phyloP scores from a whole-genome alignment of 148 eudicot genomes.

The Diospyros kaki region DNA sequence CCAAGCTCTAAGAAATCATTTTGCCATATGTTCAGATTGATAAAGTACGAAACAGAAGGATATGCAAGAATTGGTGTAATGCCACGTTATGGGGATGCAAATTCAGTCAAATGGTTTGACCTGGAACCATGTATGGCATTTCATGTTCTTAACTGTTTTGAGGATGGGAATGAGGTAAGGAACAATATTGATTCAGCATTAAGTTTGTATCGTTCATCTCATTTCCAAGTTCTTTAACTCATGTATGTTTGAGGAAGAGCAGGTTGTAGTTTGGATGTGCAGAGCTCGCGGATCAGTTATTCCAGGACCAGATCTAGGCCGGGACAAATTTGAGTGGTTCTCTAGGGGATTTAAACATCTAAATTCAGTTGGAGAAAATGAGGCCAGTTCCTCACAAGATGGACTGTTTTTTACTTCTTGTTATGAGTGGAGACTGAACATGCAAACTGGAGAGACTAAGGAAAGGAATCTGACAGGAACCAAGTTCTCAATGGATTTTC shows the following conservation, averaged over 20 bases:
- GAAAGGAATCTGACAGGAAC: constrained; percentile 23
- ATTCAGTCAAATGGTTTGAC: constrained; percentile 35
- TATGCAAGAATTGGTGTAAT: constrained; percentile 41
- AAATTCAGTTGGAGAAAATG: background rate
- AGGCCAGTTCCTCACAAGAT: background rate
- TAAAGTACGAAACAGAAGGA: constrained; percentile 27
- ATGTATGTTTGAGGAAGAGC: background rate
- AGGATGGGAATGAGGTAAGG: constrained; percentile 37
- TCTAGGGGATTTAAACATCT: constrained; percentile 18
- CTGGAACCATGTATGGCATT: constrained; percentile 25
- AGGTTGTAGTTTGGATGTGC: constrained; percentile 35
- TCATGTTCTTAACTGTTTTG: constrained; percentile 37
- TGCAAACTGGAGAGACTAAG: constrained; percentile 33
- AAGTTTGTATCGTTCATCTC: background rate
- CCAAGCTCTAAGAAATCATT: background rate
- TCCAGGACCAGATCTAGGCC: constrained; percentile 37
- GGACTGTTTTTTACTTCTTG: constrained; percentile 13
- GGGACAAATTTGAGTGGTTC: constrained; percentile 36
- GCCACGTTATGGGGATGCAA: constrained; percentile 44
- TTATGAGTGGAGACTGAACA: constrained; percentile 32
- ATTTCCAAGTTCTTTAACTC: background rate
- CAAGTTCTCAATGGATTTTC: constrained; percentile 9
- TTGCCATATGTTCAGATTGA: constrained; percentile 16
- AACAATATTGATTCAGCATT: background rate
- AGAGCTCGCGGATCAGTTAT: constrained; percentile 26